phyloP scores from a whole-genome alignment of 1,139 yeast genomes.

The Entelexis paramagnoliae region DNA sequence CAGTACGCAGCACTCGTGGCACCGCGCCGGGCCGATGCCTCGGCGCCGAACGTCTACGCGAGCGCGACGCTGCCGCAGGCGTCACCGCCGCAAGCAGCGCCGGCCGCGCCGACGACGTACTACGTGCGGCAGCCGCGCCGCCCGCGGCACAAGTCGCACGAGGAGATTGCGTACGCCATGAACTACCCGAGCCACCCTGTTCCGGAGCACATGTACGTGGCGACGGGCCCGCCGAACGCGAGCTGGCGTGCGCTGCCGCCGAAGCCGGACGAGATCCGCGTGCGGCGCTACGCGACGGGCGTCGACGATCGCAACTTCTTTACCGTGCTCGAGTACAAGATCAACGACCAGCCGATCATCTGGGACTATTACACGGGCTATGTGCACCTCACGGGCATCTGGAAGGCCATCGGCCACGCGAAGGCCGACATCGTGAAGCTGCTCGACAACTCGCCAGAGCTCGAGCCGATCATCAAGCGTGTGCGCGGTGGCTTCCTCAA shows the following conservation, averaged over 20 bases:
- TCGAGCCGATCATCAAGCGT: constrained; percentile 57
- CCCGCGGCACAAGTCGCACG: constrained; percentile 1
- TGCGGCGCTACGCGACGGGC: constrained; percentile 60
- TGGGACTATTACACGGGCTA: constrained; percentile 87
- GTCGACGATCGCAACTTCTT: constrained; percentile 60
- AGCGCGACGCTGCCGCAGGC: not conserved
- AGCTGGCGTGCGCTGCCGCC: constrained; percentile 28
- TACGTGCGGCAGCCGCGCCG: constrained; percentile 6
- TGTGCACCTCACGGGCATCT: constrained; percentile 82
- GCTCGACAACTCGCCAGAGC: constrained; percentile 61
- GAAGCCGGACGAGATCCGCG: constrained; percentile 35
- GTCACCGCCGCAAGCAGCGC: not conserved
- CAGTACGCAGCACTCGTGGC: not conserved
- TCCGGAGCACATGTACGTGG: constrained; percentile 17
- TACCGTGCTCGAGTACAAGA: constrained; percentile 61
- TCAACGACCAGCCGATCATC: constrained; percentile 58
- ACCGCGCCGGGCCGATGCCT: not conserved
- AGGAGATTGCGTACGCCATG: constrained; percentile 23
- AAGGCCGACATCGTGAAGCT: constrained; percentile 71
- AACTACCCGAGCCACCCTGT: constrained; percentile 26
- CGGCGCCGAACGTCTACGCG: not conserved
- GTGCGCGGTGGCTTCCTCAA: constrained; percentile 87
- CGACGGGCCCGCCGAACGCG: constrained; percentile 17
- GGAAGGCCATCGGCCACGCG: constrained; percentile 69
- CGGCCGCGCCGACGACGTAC: not conserved